Conservation (phyloP, 306 rosid genomes). For the Begonia masoniana region DNA sequence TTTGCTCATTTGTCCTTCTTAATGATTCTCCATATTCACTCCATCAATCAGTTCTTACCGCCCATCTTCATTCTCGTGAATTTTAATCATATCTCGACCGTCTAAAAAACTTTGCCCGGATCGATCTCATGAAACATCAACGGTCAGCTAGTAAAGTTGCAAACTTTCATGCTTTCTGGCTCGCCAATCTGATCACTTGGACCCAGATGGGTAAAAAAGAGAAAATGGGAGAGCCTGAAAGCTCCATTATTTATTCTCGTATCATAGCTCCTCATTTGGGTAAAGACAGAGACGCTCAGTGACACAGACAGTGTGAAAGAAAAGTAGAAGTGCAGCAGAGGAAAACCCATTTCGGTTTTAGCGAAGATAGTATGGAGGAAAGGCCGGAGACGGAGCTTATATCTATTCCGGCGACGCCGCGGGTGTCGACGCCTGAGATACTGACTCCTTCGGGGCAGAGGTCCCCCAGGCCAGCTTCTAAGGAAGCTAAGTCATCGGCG, state of each 20-base stretch:
- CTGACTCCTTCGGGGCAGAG: conserved; percentile 83
- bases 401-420: conserved; percentile 89
- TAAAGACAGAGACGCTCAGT: not conserved
- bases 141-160: not conserved
- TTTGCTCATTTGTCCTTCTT: not conserved
- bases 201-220: not conserved
- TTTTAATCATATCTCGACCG: not conserved
- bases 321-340: not conserved
- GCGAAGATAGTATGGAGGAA: conserved; percentile 49
- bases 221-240: not conserved
- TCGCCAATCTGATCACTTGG: not conserved
- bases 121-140: not conserved
- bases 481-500: conserved; percentile 77
- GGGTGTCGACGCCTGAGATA: conserved; percentile 88
- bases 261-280: not conserved
- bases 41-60: not conserved
- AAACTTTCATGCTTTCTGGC: not conserved
- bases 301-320: not conserved
- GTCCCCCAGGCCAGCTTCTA: conserved; percentile 68
- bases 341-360: not conserved
- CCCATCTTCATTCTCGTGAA: too few relatives aligned
- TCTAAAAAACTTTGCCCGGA: not conserved
- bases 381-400: conserved; percentile 93
- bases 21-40: not conserved
- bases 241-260: not conserved